phyloP scores from a whole-genome alignment of 2,329 filamentous ascomycete species.

The Phoma sp. region DNA sequence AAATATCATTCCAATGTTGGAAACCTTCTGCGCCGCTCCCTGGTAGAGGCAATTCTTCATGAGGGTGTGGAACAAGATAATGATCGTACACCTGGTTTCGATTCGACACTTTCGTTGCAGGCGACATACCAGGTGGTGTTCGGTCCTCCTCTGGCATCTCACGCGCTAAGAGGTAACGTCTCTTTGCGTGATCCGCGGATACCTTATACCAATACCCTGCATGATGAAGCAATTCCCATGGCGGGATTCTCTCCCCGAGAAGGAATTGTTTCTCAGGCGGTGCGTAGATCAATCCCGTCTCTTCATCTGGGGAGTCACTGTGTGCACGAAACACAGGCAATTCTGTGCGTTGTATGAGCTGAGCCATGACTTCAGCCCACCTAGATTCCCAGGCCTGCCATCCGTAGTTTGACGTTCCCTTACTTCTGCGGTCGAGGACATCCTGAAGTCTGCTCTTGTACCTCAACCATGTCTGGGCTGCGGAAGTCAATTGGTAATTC shows the following conservation, averaged over 20 bases:
- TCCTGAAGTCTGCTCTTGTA: slow-evolving; percentile 77
- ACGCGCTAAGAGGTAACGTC: slow-evolving; percentile 58
- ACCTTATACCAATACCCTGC: slow-evolving; percentile 66
- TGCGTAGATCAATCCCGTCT: slow-evolving; percentile 50
- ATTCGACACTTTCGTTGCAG: slow-evolving; percentile 60
- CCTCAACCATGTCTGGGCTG: slow-evolving; percentile 78
- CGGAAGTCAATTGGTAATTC: slow-evolving; percentile 77
- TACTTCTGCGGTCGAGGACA: slow-evolving; percentile 80
- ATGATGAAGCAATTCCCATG: slow-evolving; percentile 67
- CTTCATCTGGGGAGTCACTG: slow-evolving; percentile 30
- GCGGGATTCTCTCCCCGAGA: slow-evolving; percentile 56
- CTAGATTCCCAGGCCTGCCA: slow-evolving; percentile 94
- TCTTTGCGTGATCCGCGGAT: slow-evolving; percentile 58
- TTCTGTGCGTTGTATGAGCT: slow-evolving; percentile 61
- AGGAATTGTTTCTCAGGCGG: slow-evolving; percentile 59
- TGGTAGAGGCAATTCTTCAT: slow-evolving; percentile 58
- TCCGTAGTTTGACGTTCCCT: slow-evolving; percentile 86
- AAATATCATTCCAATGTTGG: slow-evolving; percentile 59
- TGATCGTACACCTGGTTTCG: slow-evolving; percentile 63
- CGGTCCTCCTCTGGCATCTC: slow-evolving; percentile 66
- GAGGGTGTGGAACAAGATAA: slow-evolving; percentile 65
- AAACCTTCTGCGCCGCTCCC: slow-evolving; percentile 50
- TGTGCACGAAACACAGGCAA: slow-evolving; percentile 50
- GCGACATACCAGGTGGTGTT: slow-evolving; percentile 59
- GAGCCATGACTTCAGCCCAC: slow-evolving; percentile 67